Evolutionary conservation across 495 filamentous ascomycete species (phyloP), one percentile per base, ranked within the genome.

Genomic region (Neurospora sp.): DNA sequence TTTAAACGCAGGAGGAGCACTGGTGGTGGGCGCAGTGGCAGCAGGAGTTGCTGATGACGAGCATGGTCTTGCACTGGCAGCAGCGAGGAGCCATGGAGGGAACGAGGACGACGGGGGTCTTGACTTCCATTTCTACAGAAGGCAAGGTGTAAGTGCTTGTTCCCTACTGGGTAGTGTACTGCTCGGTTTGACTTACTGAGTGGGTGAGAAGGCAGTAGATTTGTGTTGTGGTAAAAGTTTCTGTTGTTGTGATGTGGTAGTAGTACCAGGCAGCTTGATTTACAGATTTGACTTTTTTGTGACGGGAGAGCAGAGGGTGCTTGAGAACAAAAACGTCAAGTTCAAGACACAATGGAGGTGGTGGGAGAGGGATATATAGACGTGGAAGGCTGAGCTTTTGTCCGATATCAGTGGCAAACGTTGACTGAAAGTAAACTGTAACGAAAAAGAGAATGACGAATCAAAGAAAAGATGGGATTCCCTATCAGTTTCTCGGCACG

Each of bases 1-100:
- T 10, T 82, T 77, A 85, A 73, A 80, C 59, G 74, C 83, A 85
- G 44, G 84, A 79, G 44, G 73, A 68, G 78, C 83, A 85, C 69
- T 84, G 81, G 70, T 74, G 73, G 74, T 85, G 83, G 45, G 77
- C 79, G 78, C 83, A 85, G 78, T 82, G 81, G 14, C 75, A 74
- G 79, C 83, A 85, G 44, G 75, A 71, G 45, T 73, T 81, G 81
- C 82, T 85, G 79, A 85, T 85, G 77, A 85, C 83, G 71, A 85
- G 82, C 71, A 85, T 80, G 71, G 80, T 75, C 20, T 83, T 82
- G 78, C 83, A 85, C 73, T 84, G 77, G 79, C 83, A 84, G 82
- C 83, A 85, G 70, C 83, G 83, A 69, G 83, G 79, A 0, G 53
- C 53, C 53, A 65, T 65, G 53, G 53, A 65, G 14, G 53, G 53